Conservation (phyloP, 2,329 filamentous ascomycete species). For the Colletotrichum sp. region DNA sequence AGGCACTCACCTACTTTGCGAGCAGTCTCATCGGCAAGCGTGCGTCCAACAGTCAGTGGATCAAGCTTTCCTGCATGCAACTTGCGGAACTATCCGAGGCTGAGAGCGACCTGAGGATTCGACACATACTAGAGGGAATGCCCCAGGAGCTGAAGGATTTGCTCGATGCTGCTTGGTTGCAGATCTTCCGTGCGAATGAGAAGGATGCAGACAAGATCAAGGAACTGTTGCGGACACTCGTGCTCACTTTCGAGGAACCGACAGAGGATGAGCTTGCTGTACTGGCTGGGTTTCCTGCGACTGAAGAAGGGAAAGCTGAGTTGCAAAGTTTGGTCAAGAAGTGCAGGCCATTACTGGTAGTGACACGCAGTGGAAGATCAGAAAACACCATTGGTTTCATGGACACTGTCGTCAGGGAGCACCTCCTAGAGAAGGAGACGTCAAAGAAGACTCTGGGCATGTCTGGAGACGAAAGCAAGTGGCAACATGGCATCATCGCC, state of each 20-base stretch:
- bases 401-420: conserved; percentile 40
- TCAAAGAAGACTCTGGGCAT: conserved; percentile 35
- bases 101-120: conserved; percentile 41
- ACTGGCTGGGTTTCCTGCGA: conserved; percentile 37
- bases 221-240: conserved; percentile 44
- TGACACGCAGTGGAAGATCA: conserved; percentile 12
- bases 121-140: conserved; percentile 40
- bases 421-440: conserved; percentile 38
- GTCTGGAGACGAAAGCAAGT: conserved; percentile 40
- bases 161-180: conserved; percentile 40
- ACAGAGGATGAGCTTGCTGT: conserved; percentile 40
- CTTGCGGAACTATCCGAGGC: conserved; percentile 41
- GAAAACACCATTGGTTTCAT: conserved; percentile 28
- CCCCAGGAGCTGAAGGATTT: conserved; percentile 42
- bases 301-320: conserved; percentile 34
- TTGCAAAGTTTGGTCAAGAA: conserved; percentile 38
- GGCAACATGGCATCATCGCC: conserved; percentile 46
- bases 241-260: conserved; percentile 45
- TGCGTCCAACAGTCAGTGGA: conserved; percentile 48
- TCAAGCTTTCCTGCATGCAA: conserved; percentile 46
- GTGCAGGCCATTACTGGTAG: conserved; percentile 37
- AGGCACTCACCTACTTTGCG: conserved; percentile 44
- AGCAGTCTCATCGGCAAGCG: conserved; percentile 45
- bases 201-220: conserved; percentile 40
- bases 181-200: conserved; percentile 37